Evolutionary conservation across 108 stramenopile species (phyloP).

Genomic region (Nitzschia putrida): DNA sequence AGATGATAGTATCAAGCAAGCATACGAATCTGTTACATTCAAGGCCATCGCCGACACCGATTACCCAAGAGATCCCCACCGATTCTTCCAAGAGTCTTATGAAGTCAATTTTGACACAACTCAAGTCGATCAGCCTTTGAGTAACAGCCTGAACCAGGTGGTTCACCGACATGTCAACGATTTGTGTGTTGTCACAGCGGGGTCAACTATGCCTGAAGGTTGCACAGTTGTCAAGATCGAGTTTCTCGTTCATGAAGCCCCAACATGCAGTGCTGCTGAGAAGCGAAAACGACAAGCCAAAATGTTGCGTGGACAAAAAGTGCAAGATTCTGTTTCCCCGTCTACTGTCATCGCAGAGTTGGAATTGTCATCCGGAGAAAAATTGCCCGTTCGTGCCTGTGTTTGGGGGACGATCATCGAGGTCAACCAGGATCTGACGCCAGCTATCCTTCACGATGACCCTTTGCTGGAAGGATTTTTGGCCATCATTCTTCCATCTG

Average conservation of each 20-base stretch:
- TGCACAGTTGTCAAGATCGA: conserved; percentile 15
- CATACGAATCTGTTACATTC: conserved; percentile 23
- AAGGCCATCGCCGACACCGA: not conserved
- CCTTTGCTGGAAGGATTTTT: conserved; percentile 76
- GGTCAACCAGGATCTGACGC: conserved; percentile 46
- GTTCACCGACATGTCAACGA: conserved; percentile 76
- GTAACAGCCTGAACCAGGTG: conserved; percentile 30
- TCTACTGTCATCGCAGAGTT: conserved; percentile 31
- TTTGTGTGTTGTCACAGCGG: conserved; percentile 73
- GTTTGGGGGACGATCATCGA: conserved; percentile 74
- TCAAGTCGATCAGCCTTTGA: not conserved
- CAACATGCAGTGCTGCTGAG: conserved; percentile 39
- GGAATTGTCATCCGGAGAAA: conserved; percentile 15
- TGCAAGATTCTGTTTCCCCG: conserved; percentile 28
- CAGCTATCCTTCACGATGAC: conserved; percentile 44
- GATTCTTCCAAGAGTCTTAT: conserved; percentile 39
- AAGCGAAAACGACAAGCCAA: conserved; percentile 54
- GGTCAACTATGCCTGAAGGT: conserved; percentile 10
- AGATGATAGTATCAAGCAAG: conserved; percentile 12
- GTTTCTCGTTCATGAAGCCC: conserved; percentile 23
- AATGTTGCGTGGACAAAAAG: conserved; percentile 45
- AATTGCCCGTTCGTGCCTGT: conserved; percentile 57
- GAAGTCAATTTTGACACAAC: conserved; percentile 3
- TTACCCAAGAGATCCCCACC: conserved; percentile 43
- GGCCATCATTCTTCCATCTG: conserved; percentile 67